Percentiles rank a stretch among this genome's conserved stretches.
These are phyloP conservation scores for Przewalskia tangutica DNA, from an alignment of 257 asterid genomes.

Conservation along the genomic window DNA sequence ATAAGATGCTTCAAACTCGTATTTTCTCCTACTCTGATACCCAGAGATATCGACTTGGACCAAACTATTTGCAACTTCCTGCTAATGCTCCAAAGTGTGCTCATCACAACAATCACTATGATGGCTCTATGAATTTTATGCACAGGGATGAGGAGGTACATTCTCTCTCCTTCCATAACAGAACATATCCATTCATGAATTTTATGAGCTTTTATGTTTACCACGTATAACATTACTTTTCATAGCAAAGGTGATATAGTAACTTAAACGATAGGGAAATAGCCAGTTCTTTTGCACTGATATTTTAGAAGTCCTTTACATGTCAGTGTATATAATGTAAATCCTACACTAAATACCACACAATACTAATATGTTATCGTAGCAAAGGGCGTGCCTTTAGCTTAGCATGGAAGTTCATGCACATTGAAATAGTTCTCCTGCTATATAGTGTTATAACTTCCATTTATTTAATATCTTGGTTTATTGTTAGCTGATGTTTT, in stretches of 20 bases:
- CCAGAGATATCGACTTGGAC: conserved; percentile 31
- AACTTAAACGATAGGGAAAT: not conserved
- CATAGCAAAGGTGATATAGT: not conserved
- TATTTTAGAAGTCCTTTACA: not conserved
- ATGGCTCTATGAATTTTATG: conserved; percentile 34
- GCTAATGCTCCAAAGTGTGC: conserved; percentile 29
- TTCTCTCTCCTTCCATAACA: conserved; percentile 3
- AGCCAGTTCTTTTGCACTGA: not conserved
- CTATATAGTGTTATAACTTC: not conserved
- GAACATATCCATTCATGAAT: not conserved
- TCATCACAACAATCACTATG: conserved; percentile 31
- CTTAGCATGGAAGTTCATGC: not conserved
- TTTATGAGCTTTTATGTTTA: not conserved
- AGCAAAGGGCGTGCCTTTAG: not conserved
- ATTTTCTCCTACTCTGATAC: conserved; percentile 30
- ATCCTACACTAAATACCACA: not conserved
- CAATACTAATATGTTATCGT: not conserved
- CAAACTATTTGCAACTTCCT: conserved; percentile 31
- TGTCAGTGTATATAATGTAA: not conserved
- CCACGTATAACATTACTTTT: not conserved
- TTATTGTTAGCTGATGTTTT: not conserved
- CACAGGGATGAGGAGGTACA: conserved; percentile 29
- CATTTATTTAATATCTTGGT: not conserved
- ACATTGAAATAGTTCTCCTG: not conserved
- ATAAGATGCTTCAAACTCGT: conserved; percentile 28